These are phyloP conservation scores for Sporisorium iseilematis-ciliati DNA, from an alignment of 1,284 basidiomycete species.

Conservation along the genomic window DNA sequence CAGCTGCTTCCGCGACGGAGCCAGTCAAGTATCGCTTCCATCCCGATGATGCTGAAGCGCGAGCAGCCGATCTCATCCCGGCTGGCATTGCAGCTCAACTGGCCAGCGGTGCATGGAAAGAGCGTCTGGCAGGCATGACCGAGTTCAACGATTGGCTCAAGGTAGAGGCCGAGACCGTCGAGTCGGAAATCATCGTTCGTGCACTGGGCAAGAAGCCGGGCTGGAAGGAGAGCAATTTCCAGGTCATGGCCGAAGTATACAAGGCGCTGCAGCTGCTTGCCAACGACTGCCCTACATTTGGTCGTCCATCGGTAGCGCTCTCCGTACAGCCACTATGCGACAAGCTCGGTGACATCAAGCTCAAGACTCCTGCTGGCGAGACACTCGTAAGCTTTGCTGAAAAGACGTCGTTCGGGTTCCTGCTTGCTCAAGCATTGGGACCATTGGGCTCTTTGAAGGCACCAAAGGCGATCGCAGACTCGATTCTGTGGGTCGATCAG, in stretches of 20 bases:
- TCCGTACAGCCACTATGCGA: constrained; percentile 88
- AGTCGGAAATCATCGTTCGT: constrained; percentile 91
- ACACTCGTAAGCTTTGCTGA: constrained; percentile 85
- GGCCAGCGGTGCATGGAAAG: constrained; percentile 92
- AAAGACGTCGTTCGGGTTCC: constrained; percentile 92
- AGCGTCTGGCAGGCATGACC: constrained; percentile 85
- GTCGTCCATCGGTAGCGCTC: constrained; percentile 85
- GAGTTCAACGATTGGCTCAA: constrained; percentile 88
- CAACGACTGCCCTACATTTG: constrained; percentile 83
- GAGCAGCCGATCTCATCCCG: constrained; percentile 83
- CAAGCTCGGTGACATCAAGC: constrained; percentile 94
- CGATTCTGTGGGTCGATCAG: constrained; percentile 88
- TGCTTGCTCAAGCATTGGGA: constrained; percentile 80
- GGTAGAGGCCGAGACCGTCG: constrained; percentile 77
- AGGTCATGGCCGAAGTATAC: constrained; percentile 72
- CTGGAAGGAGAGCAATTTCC: constrained; percentile 98
- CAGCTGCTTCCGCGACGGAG: constrained; percentile 75
- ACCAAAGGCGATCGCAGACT: constrained; percentile 94
- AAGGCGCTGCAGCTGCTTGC: constrained; percentile 75
- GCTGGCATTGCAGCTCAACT: constrained; percentile 79
- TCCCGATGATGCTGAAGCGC: constrained; percentile 89
- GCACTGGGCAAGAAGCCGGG: constrained; percentile 89
- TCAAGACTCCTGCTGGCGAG: constrained; percentile 97
- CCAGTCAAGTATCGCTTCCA: constrained; percentile 91
- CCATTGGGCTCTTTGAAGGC: constrained; percentile 76